Base-by-base conservation (phyloP, 2,329 filamentous ascomycete genomes). In the Tolypocladium capitatum region DNA sequence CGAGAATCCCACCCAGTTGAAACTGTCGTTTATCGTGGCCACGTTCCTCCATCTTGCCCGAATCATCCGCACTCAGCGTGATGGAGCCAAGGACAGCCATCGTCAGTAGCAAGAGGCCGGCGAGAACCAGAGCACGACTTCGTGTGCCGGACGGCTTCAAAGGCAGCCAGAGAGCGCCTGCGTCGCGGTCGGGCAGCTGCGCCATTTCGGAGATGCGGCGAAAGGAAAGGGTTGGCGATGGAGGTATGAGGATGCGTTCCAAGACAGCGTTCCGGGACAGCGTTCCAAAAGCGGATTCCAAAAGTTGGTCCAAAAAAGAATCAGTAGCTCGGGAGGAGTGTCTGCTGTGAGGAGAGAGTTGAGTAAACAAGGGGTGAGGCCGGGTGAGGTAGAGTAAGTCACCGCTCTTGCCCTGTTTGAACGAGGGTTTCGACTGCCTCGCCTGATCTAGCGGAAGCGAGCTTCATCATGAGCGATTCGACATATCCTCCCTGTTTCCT, bases 221-320 rank as follows among this genome's bases (percentile, higher is more conserved):
- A 18, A n/a, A 27, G 30, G 38, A 28, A 21, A 28, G 30, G n/a
- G 5, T 33, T 27, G 28, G 43, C 14, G 42, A 45, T 34, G 34
- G 36, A 40, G 28, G 7, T 36, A 35, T 43, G 53, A 58, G 53
- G 45, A 56, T 59, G 52, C 47, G 48, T 53, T 49, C 53, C 57
- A 60, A 61, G 53, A 59, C 44, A 51, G 48, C 47, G 52, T 47
- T 53, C 52, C 53, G n/a, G n/a, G 53, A 59, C 44, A 51, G 48
- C 47, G 52, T 47, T 53, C 52, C 53, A 56, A 56, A 56, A 55
- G 46, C 32, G 51, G 49, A 46, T 48, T 47, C 52, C 51, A 56
- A 58, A 56, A 24, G 53, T 33, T 47, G 45, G 46, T 45, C 43
- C 46, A 52, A 55, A 54, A 55, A 48, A 27, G 28, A 20, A 16